Base-by-base conservation (phyloP, 805 yeast species). In the Saccharomycopsis lassenensis region DNA sequence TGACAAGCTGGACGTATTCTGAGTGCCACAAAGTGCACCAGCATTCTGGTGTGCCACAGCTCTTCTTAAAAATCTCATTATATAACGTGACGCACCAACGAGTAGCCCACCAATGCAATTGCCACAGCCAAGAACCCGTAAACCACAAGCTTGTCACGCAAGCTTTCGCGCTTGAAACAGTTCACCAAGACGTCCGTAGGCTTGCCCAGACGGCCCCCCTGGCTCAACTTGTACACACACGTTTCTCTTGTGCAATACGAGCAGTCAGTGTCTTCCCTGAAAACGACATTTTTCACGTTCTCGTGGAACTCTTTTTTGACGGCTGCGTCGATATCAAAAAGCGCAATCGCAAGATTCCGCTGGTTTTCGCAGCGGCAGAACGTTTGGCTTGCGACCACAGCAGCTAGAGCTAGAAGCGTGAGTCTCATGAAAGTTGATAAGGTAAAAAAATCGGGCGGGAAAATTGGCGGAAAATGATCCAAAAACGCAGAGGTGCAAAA, bases 91-190 rank as follows among this genome's bases (percentile, higher is more conserved):
- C n/a, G n/a, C n/a, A 33, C 14, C 12, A 26, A 19, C 16, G 44
- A 26, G 29, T 26, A 18, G 5, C 18, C 26, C 6, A 42, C 24
- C 20, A 42, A 30, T 6, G 29, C 34, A 7, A 42, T 10, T 3
- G 37, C 27, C 17, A 39, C 20, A 2, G 18, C 7, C 12, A 42
- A 10, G 20, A 42, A 42, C 5, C 43, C 43, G 25, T 42, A 42
- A 24, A 42, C 33, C 7, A 42, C 24, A 12, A 39, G 11, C 22
- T 35, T 31, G 27, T 42, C 46, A 14, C 46, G 10, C 6, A 19
- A 12, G 20, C 46, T 42, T 28, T 42, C 46, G 18, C 46, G 16
- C 22, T 23, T 24, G 31, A 42, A 42, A 24, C 46, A 42, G 15
- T 30, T 35, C 10, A 38, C 43, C 10, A 42, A 12, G n/a, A 31